Percentiles rank a stretch among this genome's conserved stretches.
These are phyloP conservation scores for Colletotrichum zoysiae DNA, from an alignment of 2,329 filamentous ascomycete genomes.

Conservation along the genomic window DNA sequence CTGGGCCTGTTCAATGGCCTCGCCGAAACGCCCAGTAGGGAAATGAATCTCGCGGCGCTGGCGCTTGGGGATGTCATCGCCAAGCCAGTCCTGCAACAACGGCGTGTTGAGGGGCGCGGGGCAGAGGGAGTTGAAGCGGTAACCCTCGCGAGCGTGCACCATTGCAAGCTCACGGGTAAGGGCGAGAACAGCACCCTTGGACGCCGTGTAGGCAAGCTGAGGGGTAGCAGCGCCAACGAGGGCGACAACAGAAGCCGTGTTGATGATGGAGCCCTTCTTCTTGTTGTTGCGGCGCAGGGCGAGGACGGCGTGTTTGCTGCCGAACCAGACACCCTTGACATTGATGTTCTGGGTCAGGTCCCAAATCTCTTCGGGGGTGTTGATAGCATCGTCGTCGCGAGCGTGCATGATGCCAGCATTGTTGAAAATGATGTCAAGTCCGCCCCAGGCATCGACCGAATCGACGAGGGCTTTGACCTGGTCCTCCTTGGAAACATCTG, in stretches of 20 bases:
- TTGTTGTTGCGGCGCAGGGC: slow-evolving; percentile 85
- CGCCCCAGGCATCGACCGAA: slow-evolving; percentile 84
- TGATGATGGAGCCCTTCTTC: slow-evolving; percentile 85
- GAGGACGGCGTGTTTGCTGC: slow-evolving; percentile 90
- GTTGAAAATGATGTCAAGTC: slow-evolving; percentile 94
- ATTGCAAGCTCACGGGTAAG: slow-evolving; percentile 92
- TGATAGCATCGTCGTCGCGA: slow-evolving; percentile 81
- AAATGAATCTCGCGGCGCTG: slow-evolving; percentile 89
- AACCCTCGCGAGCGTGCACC: slow-evolving; percentile 89
- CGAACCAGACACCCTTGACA: slow-evolving; percentile 98
- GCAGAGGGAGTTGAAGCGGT: slow-evolving; percentile 90
- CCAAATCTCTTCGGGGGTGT: slow-evolving; percentile 92
- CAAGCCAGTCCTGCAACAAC: slow-evolving; percentile 92
- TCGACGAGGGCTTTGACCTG: slow-evolving; percentile 82
- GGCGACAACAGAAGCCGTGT: slow-evolving; percentile 90
- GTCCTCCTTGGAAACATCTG: slow-evolving; percentile 88
- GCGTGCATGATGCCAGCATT: slow-evolving; percentile 98
- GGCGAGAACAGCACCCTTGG: slow-evolving; percentile 91
- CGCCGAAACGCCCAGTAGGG: slow-evolving; percentile 87
- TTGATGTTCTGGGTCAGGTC: slow-evolving; percentile 94
- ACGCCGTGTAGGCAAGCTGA: slow-evolving; percentile 92
- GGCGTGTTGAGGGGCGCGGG: slow-evolving; percentile 94
- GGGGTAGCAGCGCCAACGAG: slow-evolving; percentile 89
- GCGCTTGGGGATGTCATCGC: slow-evolving; percentile 86
- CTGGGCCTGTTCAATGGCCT: slow-evolving; percentile 93